phyloP scores from a whole-genome alignment of 2,329 filamentous ascomycete species.

The Sporothrix schenckii region DNA sequence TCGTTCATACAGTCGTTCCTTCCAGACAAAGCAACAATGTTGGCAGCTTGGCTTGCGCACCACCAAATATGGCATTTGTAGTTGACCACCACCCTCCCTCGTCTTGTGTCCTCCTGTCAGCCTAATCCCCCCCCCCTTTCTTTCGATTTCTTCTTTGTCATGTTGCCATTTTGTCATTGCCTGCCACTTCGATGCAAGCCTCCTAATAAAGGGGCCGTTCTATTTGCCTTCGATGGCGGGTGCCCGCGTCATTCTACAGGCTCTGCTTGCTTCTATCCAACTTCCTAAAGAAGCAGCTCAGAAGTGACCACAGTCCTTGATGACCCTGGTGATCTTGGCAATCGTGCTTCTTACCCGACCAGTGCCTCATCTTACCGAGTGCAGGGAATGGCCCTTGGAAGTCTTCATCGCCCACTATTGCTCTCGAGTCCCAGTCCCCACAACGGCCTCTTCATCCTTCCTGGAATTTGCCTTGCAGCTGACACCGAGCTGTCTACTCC shows the following conservation, averaged over 20 bases:
- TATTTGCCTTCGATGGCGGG: background rate
- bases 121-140: too few species aligned
- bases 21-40: background rate
- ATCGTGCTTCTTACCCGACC: background rate
- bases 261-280: conserved; percentile 10
- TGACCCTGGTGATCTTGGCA: background rate
- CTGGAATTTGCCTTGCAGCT: conserved; percentile 14
- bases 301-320: background rate
- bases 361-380: background rate
- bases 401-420: conserved; percentile 2
- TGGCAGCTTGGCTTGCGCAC: conserved; percentile 6
- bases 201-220: conserved; percentile 8
- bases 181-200: background rate
- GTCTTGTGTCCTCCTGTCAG: background rate
- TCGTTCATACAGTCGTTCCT: background rate
- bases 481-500: background rate
- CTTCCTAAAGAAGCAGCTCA: conserved; percentile 29
- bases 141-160: conserved; percentile 8
- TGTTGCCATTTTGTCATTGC: conserved; percentile 14
- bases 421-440: background rate
- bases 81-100: background rate
- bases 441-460: background rate
- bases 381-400: background rate
- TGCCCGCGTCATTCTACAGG: background rate
- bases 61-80: background rate